Evolutionary conservation across 2,329 filamentous ascomycete genomes (phyloP).

Genomic region (Gremmenia infestans): DNA sequence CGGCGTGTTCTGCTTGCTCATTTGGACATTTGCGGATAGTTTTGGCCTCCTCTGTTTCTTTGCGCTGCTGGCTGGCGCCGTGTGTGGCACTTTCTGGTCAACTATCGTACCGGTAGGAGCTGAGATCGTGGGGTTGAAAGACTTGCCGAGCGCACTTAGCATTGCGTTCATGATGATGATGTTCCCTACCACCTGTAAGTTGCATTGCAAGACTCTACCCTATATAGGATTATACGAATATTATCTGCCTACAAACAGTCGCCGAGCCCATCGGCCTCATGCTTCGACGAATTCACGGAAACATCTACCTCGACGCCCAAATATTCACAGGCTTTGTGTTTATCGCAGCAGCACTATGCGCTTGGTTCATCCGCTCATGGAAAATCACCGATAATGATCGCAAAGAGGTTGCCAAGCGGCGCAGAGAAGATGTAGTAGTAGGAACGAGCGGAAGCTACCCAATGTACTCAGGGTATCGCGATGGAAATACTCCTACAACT

Average conservation of each 20-base stretch:
- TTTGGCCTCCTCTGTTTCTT: slow-evolving; percentile 41
- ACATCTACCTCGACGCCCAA: slow-evolving; percentile 35
- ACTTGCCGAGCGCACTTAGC: slow-evolving; percentile 37
- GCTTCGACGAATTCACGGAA: slow-evolving; percentile 26
- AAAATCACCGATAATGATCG: not conserved
- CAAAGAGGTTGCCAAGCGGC: not conserved
- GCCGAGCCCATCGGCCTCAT: slow-evolving; percentile 40
- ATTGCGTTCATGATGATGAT: slow-evolving; percentile 35
- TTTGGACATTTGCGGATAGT: slow-evolving; percentile 42
- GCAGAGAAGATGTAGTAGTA: not conserved
- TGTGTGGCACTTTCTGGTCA: slow-evolving; percentile 46
- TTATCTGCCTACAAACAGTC: slow-evolving; percentile 17
- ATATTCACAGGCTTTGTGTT: slow-evolving; percentile 35
- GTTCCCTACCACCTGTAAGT: slow-evolving; percentile 34
- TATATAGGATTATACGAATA: not conserved
- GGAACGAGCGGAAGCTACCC: no score
- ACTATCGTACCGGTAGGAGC: slow-evolving; percentile 37
- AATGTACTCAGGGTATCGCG: no score
- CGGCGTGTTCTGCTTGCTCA: slow-evolving; percentile 35
- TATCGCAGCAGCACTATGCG: slow-evolving; percentile 20
- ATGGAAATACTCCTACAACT: no score
- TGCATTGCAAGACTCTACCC: no score
- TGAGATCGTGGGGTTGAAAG: slow-evolving; percentile 36
- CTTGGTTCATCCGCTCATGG: not conserved
- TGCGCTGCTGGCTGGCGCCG: slow-evolving; percentile 38